These are phyloP conservation scores for Lunularia cruciata DNA, from an alignment of 225 moss, liverwort and hornwort genomes.

Conservation along the genomic window DNA sequence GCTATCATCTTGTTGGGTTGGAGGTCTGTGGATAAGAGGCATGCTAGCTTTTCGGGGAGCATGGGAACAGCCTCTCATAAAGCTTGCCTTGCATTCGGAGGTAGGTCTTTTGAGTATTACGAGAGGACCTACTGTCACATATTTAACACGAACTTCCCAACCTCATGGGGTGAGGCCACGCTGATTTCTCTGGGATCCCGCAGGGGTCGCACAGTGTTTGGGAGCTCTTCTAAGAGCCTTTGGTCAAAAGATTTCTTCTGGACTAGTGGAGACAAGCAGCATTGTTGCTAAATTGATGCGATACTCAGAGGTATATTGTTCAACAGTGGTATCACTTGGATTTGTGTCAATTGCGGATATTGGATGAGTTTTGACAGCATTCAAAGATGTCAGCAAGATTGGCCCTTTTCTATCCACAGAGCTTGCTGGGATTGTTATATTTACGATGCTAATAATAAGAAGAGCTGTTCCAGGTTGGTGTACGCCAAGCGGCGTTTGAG, in stretches of 20 bases:
- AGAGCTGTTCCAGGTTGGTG: slow-evolving; percentile 51
- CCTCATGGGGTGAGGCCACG: neutral
- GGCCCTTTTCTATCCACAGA: neutral
- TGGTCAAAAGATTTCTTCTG: slow-evolving; percentile 78
- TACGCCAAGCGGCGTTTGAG: slow-evolving; percentile 78
- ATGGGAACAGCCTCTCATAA: no score
- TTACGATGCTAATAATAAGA: neutral
- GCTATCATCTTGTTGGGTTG: no score
- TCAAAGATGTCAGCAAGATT: no score
- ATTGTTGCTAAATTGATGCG: slow-evolving; percentile 93
- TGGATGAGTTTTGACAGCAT: no score
- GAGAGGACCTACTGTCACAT: no score
- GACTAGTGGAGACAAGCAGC: slow-evolving; percentile 83
- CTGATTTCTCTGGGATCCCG: slow-evolving; percentile 10
- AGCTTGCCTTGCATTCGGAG: no score
- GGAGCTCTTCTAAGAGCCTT: slow-evolving; percentile 84
- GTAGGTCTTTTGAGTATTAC: no score
- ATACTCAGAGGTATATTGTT: slow-evolving; percentile 67
- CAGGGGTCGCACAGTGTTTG: slow-evolving; percentile 90
- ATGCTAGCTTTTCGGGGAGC: no score
- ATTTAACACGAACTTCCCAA: no score
- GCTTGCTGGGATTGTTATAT: neutral
- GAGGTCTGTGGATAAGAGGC: no score
- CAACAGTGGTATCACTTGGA: neutral
- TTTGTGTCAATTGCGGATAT: neutral